A percentile compares a stretch with the other conserved stretches of the same genome.
phyloP scores from a whole-genome alignment of 2,329 filamentous ascomycete genomes.

The Blastomyces parvus region DNA sequence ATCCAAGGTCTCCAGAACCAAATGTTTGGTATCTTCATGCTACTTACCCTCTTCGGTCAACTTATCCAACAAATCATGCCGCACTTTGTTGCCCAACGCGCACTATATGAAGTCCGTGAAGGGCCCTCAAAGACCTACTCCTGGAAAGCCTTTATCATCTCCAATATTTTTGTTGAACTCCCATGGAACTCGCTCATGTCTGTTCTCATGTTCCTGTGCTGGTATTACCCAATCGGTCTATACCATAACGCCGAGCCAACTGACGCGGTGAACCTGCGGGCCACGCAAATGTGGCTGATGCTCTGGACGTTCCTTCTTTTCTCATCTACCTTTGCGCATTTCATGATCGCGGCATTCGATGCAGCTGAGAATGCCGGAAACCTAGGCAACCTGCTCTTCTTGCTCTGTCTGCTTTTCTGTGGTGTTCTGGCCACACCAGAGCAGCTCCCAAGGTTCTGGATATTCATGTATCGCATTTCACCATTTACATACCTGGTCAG shows the following conservation, averaged over 20 bases:
- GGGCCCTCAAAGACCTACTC: conserved; percentile 60
- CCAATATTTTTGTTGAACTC: conserved; percentile 62
- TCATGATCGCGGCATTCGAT: conserved; percentile 60
- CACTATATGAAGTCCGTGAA: conserved; percentile 51
- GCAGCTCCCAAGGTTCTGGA: conserved; percentile 61
- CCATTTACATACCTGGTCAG: conserved; percentile 54
- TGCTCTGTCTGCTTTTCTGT: conserved; percentile 52
- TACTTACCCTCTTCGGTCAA: conserved; percentile 66
- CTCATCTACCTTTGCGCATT: conserved; percentile 60
- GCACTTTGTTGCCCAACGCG: conserved; percentile 47
- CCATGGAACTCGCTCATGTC: conserved; percentile 52
- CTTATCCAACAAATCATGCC: conserved; percentile 46
- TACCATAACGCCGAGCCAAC: conserved; percentile 35
- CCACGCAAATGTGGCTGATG: conserved; percentile 56
- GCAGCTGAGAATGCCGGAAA: conserved; percentile 57
- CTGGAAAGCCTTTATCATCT: conserved; percentile 59
- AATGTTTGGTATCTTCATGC: conserved; percentile 80
- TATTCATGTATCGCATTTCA: conserved; percentile 62
- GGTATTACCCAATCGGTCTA: conserved; percentile 55
- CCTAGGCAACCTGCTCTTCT: conserved; percentile 50
- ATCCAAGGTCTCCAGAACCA: conserved; percentile 79
- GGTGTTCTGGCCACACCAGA: conserved; percentile 44
- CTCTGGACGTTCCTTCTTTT: conserved; percentile 59
- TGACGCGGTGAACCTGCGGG: conserved; percentile 40
- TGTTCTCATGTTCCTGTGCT: conserved; percentile 53